Conservation (phyloP, 768 basidiomycete genomes). For the Termitomyces sp. region DNA sequence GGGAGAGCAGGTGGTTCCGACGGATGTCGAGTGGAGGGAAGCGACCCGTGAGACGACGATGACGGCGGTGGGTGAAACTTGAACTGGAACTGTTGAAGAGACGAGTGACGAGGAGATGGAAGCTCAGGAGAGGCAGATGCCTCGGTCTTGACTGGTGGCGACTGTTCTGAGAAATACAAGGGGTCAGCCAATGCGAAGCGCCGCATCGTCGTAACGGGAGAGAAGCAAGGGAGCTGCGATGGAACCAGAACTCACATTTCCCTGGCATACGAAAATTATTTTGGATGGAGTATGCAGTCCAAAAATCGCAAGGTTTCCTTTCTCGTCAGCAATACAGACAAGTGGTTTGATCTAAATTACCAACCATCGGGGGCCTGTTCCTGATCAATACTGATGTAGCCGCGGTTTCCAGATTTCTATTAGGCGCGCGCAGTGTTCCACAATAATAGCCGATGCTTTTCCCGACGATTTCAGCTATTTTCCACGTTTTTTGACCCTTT, state of each 20-base stretch:
- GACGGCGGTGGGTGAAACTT: conserved; percentile 27
- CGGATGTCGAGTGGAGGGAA: conserved; percentile 29
- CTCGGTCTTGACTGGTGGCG: conserved; percentile 36
- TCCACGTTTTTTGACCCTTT: conserved; percentile 1
- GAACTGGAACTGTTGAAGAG: conserved; percentile 32
- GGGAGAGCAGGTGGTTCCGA: conserved; percentile 24
- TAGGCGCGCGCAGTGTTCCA: conserved; percentile 7
- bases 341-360: not conserved
- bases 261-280: conserved; percentile 18
- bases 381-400: conserved; percentile 10
- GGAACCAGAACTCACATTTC: conserved; percentile 13
- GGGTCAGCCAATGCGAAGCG: conserved; percentile 17
- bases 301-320: conserved; percentile 12
- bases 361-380: conserved; percentile 6
- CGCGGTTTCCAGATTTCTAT: conserved; percentile 8
- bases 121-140: conserved; percentile 39
- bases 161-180: conserved; percentile 14
- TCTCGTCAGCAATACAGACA: conserved; percentile 10
- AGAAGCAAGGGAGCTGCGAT: conserved; percentile 6
- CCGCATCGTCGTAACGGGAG: conserved; percentile 17
- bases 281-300: conserved; percentile 11
- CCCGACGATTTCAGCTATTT: conserved; percentile 3
- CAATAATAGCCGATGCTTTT: conserved; percentile 4
- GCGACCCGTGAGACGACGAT: conserved; percentile 27
- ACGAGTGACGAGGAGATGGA: conserved; percentile 25